Conservation (phyloP, 2,329 filamentous ascomycete genomes). For the Monosporascus sp. region DNA sequence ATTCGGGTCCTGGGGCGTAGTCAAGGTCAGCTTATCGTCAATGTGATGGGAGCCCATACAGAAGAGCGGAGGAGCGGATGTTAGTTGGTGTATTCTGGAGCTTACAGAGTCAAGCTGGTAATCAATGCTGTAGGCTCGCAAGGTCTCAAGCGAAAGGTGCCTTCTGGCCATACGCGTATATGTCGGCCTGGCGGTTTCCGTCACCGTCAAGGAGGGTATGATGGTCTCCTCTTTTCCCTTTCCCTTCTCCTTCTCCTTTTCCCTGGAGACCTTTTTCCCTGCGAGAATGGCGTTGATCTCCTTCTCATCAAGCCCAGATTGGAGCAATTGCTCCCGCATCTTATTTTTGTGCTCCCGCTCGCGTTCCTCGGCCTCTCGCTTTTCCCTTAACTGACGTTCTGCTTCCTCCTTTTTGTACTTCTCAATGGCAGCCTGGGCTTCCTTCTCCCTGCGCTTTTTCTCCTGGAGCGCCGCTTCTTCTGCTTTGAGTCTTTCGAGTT, state of each 20-base stretch:
- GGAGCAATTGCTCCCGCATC: conserved; percentile 52
- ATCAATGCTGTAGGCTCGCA: conserved; percentile 50
- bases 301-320: conserved; percentile 54
- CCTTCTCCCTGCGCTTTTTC: conserved; percentile 38
- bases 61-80: not conserved
- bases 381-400: conserved; percentile 41
- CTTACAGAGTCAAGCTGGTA: conserved; percentile 54
- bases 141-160: conserved; percentile 58
- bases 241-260: conserved; percentile 38
- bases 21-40: conserved; percentile 11
- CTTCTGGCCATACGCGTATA: conserved; percentile 60
- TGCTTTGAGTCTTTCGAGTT: conserved; percentile 41
- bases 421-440: conserved; percentile 46
- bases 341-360: conserved; percentile 52
- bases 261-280: conserved; percentile 41
- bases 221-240: conserved; percentile 8
- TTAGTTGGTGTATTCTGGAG: conserved; percentile 2
- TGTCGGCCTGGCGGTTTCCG: conserved; percentile 38
- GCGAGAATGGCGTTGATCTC: conserved; percentile 53
- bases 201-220: conserved; percentile 2
- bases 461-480: conserved; percentile 41
- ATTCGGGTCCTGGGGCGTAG: conserved; percentile 50
- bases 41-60: not conserved
- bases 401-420: conserved; percentile 46
- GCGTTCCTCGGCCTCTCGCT: conserved; percentile 41